Conservation (phyloP, 352 stramenopile species). For the Globisporangium echinulatum region DNA sequence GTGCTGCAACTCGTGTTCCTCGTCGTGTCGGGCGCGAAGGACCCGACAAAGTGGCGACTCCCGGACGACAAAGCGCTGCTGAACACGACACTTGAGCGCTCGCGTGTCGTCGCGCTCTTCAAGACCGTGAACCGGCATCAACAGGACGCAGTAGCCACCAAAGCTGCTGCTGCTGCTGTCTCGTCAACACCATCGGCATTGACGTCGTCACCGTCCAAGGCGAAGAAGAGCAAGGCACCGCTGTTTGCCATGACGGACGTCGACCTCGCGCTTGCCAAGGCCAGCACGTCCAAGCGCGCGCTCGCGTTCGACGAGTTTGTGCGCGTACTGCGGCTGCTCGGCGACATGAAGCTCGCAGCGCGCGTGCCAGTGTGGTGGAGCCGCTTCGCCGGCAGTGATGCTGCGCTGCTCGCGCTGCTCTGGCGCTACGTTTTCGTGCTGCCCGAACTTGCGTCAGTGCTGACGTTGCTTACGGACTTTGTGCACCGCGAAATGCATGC, state of each 20-base stretch:
- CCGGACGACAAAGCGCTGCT: constrained; percentile 32
- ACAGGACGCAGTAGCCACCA: neutral
- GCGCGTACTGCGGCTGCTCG: constrained; percentile 22
- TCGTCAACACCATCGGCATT: neutral
- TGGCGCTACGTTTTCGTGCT: constrained; percentile 38
- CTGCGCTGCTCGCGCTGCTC: constrained; percentile 33
- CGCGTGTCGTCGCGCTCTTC: constrained; percentile 46
- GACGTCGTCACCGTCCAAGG: neutral
- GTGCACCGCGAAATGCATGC: constrained; percentile 18
- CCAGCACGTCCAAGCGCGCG: constrained; percentile 35
- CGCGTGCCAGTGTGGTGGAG: constrained; percentile 38
- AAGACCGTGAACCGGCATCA: constrained; percentile 29
- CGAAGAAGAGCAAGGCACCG: constrained; percentile 8
- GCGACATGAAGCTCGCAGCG: constrained; percentile 22
- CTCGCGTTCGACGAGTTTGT: constrained; percentile 43
- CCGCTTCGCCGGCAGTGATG: constrained; percentile 30
- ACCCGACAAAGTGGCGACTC: constrained; percentile 23
- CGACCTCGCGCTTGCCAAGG: constrained; percentile 56
- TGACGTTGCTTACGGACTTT: constrained; percentile 10
- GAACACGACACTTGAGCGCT: constrained; percentile 39
- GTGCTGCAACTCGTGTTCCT: constrained; percentile 45
- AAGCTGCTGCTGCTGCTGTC: too few relatives aligned
- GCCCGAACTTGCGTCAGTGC: constrained; percentile 18
- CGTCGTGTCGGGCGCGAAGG: constrained; percentile 31
- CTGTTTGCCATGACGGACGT: constrained; percentile 49